Percentiles rank a stretch among this genome's conserved stretches.
Conservation (phyloP, 306 rosid species). For the Begonia peltatifolia region DNA sequence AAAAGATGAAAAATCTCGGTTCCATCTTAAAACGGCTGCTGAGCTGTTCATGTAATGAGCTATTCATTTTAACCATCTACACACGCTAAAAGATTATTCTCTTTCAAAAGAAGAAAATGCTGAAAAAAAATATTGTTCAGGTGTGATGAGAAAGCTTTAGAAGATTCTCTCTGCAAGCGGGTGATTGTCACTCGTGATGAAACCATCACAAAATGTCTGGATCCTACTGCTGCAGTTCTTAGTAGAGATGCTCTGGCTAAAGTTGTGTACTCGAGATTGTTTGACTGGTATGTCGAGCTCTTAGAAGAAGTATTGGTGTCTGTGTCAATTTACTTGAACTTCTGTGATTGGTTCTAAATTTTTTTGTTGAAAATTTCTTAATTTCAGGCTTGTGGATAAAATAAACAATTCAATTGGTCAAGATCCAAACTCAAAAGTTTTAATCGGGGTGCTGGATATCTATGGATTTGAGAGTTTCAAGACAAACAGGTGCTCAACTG, state of each 20-base stretch:
- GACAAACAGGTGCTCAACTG: constrained; percentile 84
- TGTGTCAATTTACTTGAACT: constrained; percentile 9
- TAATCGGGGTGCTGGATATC: constrained; percentile 96
- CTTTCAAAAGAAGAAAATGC: constrained; percentile 11
- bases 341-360: constrained; percentile 6
- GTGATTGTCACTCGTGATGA: constrained; percentile 95
- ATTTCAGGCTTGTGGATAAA: constrained; percentile 84
- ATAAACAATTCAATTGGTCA: constrained; percentile 91
- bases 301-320: constrained; percentile 8
- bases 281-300: constrained; percentile 55
- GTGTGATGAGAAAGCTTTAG: constrained; percentile 92
- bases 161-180: constrained; percentile 99
- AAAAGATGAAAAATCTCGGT: constrained; percentile 81
- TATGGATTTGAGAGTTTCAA: constrained; percentile 99
- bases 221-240: constrained; percentile 81
- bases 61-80: constrained; percentile 15
- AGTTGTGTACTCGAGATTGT: constrained; percentile 78
- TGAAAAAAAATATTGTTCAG: constrained; percentile 26
- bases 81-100: constrained; percentile 12
- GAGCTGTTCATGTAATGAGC: constrained; percentile 70
- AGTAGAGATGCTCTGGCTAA: constrained; percentile 98
- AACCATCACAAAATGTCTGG: constrained; percentile 80
- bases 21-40: constrained; percentile 74
- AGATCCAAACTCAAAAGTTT: constrained; percentile 70
- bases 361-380: constrained; percentile 10